Conservation (phyloP, 2,329 filamentous ascomycete genomes). For the Diaporthe sp. region DNA sequence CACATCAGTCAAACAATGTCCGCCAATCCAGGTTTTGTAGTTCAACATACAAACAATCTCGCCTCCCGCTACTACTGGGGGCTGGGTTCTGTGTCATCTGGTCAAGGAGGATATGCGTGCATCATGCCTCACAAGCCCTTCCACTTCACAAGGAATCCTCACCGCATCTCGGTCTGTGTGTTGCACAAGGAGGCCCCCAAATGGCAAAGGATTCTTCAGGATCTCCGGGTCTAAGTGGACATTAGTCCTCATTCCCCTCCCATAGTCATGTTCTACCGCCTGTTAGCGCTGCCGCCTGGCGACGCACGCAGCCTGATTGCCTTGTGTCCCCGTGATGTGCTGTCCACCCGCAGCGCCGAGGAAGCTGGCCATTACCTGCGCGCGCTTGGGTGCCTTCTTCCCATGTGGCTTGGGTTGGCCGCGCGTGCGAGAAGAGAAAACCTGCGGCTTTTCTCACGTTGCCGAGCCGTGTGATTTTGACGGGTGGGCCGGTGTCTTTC, state of each 20-base stretch:
- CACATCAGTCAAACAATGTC: background rate
- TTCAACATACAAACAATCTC: background rate
- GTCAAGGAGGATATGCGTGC: background rate
- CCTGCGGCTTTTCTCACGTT: background rate
- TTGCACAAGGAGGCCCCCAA: background rate
- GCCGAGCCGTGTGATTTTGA: conserved; percentile 4
- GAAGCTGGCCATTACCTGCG: background rate
- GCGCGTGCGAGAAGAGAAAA: background rate
- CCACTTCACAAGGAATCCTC: background rate
- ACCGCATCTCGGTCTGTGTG: conserved; percentile 1
- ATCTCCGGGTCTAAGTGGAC: conserved; percentile 1
- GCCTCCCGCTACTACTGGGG: background rate
- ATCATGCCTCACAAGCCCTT: background rate
- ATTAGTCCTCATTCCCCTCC: background rate
- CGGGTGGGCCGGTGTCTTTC: background rate
- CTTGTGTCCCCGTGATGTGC: conserved; percentile 20
- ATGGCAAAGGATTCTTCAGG: background rate
- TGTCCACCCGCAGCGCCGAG: conserved; percentile 9
- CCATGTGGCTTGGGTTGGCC: conserved; percentile 15
- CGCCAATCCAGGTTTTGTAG: background rate
- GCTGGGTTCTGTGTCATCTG: background rate
- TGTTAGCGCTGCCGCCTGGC: background rate
- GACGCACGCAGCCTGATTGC: conserved; percentile 6
- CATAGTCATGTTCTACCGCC: conserved; percentile 6
- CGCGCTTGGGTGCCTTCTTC: background rate